phyloP scores from a whole-genome alignment of 2,329 filamentous ascomycete species.

The Cercospora sp. region DNA sequence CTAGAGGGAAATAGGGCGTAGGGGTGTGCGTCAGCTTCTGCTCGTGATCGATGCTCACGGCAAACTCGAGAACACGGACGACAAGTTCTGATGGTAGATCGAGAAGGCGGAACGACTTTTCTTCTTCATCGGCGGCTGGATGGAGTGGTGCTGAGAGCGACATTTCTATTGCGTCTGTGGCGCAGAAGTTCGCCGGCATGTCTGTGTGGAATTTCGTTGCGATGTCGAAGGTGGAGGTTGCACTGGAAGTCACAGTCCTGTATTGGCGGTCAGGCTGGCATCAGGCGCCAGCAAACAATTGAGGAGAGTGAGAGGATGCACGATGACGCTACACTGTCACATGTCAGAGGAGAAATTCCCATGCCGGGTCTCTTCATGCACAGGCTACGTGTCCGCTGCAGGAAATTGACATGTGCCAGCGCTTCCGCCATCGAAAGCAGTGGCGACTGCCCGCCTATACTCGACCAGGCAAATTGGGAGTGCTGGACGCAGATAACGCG shows the following conservation, averaged over 20 bases:
- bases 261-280: background rate
- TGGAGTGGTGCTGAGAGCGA: background rate
- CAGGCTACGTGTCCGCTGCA: background rate
- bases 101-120: background rate
- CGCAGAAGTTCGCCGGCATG: background rate
- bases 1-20: no score
- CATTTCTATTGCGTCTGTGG: background rate
- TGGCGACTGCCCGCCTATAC: background rate
- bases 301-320: background rate
- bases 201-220: background rate
- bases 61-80: background rate
- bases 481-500: no score
- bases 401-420: background rate
- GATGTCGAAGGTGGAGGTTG: background rate
- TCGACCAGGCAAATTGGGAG: background rate
- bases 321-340: background rate
- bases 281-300: background rate
- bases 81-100: background rate
- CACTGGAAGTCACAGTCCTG: background rate
- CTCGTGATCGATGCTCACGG: background rate
- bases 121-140: background rate
- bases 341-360: background rate
- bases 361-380: background rate
- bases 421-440: background rate
- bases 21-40: background rate